A percentile compares a stretch with the other conserved stretches of the same genome.
phyloP scores from a whole-genome alignment of 495 filamentous ascomycete genomes.

The Xylaria venustula region DNA sequence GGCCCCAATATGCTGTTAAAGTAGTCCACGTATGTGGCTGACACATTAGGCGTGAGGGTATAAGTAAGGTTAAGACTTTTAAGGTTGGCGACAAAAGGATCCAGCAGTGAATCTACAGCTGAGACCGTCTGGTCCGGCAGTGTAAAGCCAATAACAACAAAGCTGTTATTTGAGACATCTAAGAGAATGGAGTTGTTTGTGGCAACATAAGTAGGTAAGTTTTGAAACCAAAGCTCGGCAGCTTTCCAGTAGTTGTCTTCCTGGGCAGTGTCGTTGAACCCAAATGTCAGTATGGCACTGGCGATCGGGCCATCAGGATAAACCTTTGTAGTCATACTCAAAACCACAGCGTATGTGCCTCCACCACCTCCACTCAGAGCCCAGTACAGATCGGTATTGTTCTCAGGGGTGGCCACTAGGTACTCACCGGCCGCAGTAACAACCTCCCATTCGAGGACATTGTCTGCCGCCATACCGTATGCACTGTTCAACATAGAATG shows the following conservation, averaged over 20 bases:
- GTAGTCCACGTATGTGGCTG: constrained; percentile 35
- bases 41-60: constrained; percentile 23
- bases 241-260: constrained; percentile 42
- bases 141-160: constrained; percentile 37
- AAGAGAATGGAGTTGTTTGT: constrained; percentile 38
- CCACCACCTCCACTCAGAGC: constrained; percentile 57
- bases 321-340: constrained; percentile 41
- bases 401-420: constrained; percentile 39
- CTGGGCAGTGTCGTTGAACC: constrained; percentile 19
- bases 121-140: constrained; percentile 26
- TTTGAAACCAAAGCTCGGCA: constrained; percentile 10
- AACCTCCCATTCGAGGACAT: constrained; percentile 57
- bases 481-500: constrained; percentile 49
- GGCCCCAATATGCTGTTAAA: constrained; percentile 33
- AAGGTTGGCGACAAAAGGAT: constrained; percentile 27
- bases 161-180: constrained; percentile 39
- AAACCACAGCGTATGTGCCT: constrained; percentile 52
- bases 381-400: constrained; percentile 58
- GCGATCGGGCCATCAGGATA: constrained; percentile 25
- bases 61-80: constrained; percentile 23
- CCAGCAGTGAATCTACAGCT: constrained; percentile 23
- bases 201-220: not conserved
- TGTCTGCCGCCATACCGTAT: constrained; percentile 60
- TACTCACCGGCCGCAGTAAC: constrained; percentile 45
- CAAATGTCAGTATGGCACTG: constrained; percentile 8